A percentile compares a stretch with the other conserved stretches of the same genome.
Evolutionary conservation across 2,329 filamentous ascomycete species (phyloP).

Genomic region (Epichloe gansuensis): DNA sequence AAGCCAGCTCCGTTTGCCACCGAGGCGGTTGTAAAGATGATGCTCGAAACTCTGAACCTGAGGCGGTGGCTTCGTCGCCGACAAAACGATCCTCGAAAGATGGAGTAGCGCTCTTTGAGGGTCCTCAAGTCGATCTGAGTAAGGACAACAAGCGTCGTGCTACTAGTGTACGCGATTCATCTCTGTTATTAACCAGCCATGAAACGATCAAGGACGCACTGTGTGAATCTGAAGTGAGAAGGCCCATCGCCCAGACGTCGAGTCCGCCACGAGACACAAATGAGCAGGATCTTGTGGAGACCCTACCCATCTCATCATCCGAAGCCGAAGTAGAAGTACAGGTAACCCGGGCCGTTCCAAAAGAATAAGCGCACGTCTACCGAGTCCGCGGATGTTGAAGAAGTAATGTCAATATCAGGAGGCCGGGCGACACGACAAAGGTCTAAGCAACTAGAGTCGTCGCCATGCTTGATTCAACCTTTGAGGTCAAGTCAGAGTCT

Average conservation of each 20-base stretch:
- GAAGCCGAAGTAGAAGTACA: constrained; percentile 3
- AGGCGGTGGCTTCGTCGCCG: neutral
- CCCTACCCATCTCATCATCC: constrained; percentile 6
- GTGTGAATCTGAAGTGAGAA: neutral
- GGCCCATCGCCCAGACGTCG: neutral
- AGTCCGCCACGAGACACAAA: neutral
- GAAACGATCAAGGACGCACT: neutral
- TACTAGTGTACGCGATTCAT: neutral
- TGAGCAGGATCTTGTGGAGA: neutral
- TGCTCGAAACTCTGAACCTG: neutral
- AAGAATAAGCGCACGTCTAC: neutral
- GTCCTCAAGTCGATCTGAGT: constrained; percentile 11
- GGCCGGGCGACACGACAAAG: neutral
- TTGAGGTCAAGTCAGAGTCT: constrained; percentile 3
- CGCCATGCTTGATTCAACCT: constrained; percentile 4
- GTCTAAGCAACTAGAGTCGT: neutral
- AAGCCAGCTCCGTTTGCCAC: neutral
- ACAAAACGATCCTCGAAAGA: neutral
- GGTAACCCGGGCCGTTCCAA: neutral
- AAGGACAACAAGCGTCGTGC: constrained; percentile 2
- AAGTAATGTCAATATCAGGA: neutral
- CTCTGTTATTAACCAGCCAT: neutral
- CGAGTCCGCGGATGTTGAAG: constrained; percentile 1
- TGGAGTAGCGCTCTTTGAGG: constrained; percentile 9
- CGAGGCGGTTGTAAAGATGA: neutral